Percentiles rank a stretch among this genome's conserved stretches.
Conservation (phyloP, 768 basidiomycete genomes). For the Mycena maculata region DNA sequence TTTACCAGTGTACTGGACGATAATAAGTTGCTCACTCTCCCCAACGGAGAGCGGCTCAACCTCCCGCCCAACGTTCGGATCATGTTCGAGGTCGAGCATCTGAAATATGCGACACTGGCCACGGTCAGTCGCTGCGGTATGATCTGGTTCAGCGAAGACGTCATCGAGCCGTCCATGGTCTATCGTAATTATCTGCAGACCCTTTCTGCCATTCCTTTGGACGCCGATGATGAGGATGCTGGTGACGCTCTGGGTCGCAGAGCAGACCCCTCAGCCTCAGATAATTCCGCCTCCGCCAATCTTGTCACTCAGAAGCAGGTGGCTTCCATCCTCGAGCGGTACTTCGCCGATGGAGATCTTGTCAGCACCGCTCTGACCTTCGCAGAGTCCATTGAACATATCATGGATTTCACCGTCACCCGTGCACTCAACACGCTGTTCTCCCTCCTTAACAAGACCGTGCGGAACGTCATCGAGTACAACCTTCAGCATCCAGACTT, state of each 20-base stretch:
- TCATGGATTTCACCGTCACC: conserved; percentile 97
- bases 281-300: conserved; percentile 68
- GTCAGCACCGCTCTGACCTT: conserved; percentile 82
- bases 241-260: conserved; percentile 73
- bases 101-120: conserved; percentile 95
- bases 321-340: conserved; percentile 78
- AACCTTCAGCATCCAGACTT: conserved; percentile 96
- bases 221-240: conserved; percentile 89
- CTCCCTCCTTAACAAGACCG: conserved; percentile 96
- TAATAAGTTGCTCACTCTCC: conserved; percentile 96
- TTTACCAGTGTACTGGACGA: conserved; percentile 91
- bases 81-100: conserved; percentile 99
- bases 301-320: conserved; percentile 82
- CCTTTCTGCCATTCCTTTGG: conserved; percentile 79
- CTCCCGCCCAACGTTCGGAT: conserved; percentile 97
- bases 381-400: conserved; percentile 91
- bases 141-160: conserved; percentile 99
- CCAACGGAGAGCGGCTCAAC: conserved; percentile 98
- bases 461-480: conserved; percentile 93
- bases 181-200: conserved; percentile 89
- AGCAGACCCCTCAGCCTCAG: conserved; percentile 56
- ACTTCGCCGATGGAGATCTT: conserved; percentile 86
- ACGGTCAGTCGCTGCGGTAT: conserved; percentile 99
- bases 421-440: conserved; percentile 96
- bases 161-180: conserved; percentile 91